Percentiles rank a stretch among this genome's conserved stretches.
Evolutionary conservation across 768 basidiomycete species (phyloP).

Genomic region (Tubosaeta brunneosetosa): DNA sequence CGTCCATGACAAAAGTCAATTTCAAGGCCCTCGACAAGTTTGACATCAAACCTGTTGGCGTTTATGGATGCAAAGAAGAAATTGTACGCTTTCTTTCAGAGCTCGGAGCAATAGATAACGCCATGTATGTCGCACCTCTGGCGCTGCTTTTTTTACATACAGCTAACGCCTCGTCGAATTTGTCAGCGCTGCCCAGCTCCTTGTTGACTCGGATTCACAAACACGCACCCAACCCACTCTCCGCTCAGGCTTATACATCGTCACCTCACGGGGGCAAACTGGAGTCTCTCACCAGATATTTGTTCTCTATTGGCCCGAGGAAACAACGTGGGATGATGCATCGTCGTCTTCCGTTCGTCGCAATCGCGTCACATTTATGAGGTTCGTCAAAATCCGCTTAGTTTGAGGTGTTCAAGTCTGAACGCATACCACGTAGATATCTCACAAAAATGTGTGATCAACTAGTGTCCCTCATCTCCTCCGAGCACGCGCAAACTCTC

Average conservation of each 20-base stretch:
- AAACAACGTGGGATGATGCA: constrained; percentile 52
- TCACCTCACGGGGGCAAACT: constrained; percentile 2
- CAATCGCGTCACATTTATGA: constrained; percentile 59
- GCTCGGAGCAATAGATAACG: constrained; percentile 34
- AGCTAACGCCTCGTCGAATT: neutral
- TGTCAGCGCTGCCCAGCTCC: constrained; percentile 13
- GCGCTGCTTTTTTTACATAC: neutral
- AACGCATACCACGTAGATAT: constrained; percentile 36
- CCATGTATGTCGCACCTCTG: constrained; percentile 31
- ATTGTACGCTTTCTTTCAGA: constrained; percentile 43
- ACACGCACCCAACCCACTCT: constrained; percentile 7
- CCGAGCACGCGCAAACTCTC: constrained; percentile 40
- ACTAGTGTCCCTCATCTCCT: constrained; percentile 21
- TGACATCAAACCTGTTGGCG: constrained; percentile 45
- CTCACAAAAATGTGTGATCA: constrained; percentile 58
- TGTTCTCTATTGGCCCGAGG: constrained; percentile 60
- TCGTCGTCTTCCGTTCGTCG: constrained; percentile 40
- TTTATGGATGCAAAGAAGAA: constrained; percentile 53
- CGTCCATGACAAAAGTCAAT: constrained; percentile 48
- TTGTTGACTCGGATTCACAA: constrained; percentile 5
- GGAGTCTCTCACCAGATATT: constrained; percentile 30
- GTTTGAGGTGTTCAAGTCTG: neutral
- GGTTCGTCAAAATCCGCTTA: constrained; percentile 31
- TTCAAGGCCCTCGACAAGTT: constrained; percentile 11
- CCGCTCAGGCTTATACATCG: constrained; percentile 21